Conservation (phyloP, 2,329 filamentous ascomycete genomes). For the Boeremia lycopersici region DNA sequence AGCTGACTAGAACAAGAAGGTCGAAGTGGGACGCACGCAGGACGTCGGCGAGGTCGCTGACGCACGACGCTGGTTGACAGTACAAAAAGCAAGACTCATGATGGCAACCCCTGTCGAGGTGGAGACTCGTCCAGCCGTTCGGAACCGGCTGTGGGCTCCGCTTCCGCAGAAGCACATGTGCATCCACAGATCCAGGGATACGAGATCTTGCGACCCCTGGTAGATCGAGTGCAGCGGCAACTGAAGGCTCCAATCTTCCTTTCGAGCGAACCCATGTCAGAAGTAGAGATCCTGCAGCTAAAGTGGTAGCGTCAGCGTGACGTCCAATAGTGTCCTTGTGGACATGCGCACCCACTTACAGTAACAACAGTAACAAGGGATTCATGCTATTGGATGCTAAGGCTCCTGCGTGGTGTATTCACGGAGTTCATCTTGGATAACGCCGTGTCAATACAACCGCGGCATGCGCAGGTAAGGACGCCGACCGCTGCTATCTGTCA, state of each 20-base stretch:
- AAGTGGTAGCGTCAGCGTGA: constrained; percentile 11
- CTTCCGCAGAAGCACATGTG: constrained; percentile 40
- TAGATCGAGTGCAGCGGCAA: constrained; percentile 15
- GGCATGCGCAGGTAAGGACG: constrained; percentile 8
- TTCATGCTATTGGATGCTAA: constrained; percentile 14
- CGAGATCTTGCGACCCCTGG: constrained; percentile 25
- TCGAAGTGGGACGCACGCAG: constrained; percentile 18
- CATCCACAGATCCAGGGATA: constrained; percentile 19
- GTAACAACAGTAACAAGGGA: constrained; percentile 3
- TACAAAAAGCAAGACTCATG: constrained; percentile 18
- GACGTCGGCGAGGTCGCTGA: constrained; percentile 24
- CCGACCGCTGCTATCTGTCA: background rate
- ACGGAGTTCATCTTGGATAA: constrained; percentile 17
- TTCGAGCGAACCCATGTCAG: constrained; percentile 4
- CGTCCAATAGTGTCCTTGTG: constrained; percentile 1
- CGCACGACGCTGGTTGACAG: constrained; percentile 9
- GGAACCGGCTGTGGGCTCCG: constrained; percentile 30
- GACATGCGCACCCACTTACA: constrained; percentile 2
- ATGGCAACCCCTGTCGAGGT: constrained; percentile 12
- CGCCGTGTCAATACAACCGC: constrained; percentile 18
- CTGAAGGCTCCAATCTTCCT: constrained; percentile 11
- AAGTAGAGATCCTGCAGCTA: constrained; percentile 21
- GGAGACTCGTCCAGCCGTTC: constrained; percentile 20
- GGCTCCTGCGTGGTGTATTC: background rate
- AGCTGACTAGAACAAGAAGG: constrained; percentile 18